These are phyloP conservation scores for Arachis stenosperma DNA, from an alignment of 306 rosid species.

Conservation along the genomic window DNA sequence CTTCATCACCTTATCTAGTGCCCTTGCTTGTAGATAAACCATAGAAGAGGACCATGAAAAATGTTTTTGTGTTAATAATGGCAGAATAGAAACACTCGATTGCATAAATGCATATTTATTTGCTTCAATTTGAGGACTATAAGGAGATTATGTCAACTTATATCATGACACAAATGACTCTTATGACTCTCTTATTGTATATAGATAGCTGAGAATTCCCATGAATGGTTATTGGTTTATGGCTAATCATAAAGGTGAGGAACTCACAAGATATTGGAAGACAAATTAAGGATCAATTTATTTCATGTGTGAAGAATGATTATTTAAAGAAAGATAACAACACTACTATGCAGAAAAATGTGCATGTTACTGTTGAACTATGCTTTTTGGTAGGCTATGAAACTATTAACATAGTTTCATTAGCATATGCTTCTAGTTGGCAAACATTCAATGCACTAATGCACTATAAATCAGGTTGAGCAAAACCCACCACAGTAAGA, in stretches of 20 bases:
- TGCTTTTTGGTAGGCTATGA: slow-evolving; percentile 8
- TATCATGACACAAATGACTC: no score
- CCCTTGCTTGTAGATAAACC: no score
- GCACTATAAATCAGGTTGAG: slow-evolving; percentile 7
- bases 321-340: neutral
- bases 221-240: no score
- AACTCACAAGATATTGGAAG: slow-evolving; percentile 11
- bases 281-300: no score
- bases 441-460: slow-evolving; percentile 35
- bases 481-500: neutral
- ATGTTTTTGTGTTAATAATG: no score
- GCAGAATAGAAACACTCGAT: no score
- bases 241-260: slow-evolving; percentile 2
- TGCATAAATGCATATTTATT: neutral
- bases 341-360: neutral
- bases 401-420: neutral
- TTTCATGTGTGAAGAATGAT: neutral
- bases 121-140: slow-evolving; percentile 8
- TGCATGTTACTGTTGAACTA: neutral
- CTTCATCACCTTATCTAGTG: no score
- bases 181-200: no score
- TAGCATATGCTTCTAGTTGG: neutral
- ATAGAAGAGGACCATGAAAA: no score
- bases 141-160: neutral
- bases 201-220: no score